Evolutionary conservation across 495 filamentous ascomycete genomes (phyloP).

Genomic region (Neurospora hispaniola): DNA sequence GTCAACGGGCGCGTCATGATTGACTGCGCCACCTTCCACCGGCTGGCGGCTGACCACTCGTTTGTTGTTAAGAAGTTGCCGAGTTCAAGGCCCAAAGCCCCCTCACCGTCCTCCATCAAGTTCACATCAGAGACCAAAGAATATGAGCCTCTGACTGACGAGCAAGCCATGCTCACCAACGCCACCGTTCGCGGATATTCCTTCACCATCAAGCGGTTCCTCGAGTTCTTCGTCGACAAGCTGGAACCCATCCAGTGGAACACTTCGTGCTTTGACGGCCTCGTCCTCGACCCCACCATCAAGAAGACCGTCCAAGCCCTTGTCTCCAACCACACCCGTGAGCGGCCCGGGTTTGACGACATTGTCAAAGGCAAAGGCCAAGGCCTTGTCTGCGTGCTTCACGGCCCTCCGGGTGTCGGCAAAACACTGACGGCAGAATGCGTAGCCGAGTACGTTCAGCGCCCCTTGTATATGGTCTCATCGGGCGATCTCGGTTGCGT

Average conservation of each 20-base stretch:
- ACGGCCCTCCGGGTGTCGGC: constrained; percentile 29
- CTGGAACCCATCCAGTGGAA: constrained; percentile 23
- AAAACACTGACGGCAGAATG: constrained; percentile 33
- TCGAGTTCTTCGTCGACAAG: constrained; percentile 25
- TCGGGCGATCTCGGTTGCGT: constrained; percentile 41
- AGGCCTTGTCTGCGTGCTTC: constrained; percentile 31
- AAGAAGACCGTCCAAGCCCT: constrained; percentile 46
- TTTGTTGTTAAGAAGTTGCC: constrained; percentile 10
- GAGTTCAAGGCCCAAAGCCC: neutral
- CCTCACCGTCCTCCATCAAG: neutral
- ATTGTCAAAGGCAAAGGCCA: constrained; percentile 28
- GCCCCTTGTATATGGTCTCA: constrained; percentile 45
- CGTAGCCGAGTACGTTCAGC: constrained; percentile 40
- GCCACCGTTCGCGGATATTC: constrained; percentile 26
- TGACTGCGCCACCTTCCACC: constrained; percentile 25
- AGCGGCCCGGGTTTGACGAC: constrained; percentile 24
- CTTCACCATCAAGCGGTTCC: constrained; percentile 19
- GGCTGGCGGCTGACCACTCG: constrained; percentile 14
- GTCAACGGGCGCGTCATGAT: constrained; percentile 28
- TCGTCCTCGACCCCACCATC: constrained; percentile 41
- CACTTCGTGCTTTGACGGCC: constrained; percentile 35
- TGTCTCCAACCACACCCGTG: constrained; percentile 26
- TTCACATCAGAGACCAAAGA: constrained; percentile 2
- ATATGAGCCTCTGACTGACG: constrained; percentile 17
- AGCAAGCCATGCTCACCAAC: constrained; percentile 19